A percentile compares a stretch with the other conserved stretches of the same genome.
Evolutionary conservation across 2,329 filamentous ascomycete species (phyloP).

Genomic region (Coleophoma eucalyptorum): DNA sequence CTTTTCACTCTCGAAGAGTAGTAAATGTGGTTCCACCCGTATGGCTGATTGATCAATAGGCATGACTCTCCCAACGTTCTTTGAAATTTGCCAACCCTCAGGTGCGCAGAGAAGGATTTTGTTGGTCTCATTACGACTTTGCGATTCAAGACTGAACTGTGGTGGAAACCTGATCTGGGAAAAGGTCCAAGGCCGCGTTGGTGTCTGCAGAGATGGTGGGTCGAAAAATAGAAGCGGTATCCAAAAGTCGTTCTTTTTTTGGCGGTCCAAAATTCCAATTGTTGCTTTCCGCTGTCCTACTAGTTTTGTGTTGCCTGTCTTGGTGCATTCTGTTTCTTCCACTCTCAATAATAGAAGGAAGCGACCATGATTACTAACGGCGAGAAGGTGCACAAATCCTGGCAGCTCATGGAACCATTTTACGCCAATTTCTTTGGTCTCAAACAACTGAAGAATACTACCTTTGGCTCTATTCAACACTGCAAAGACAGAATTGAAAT

Average conservation of each 20-base stretch:
- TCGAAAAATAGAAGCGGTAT: conserved; percentile 1
- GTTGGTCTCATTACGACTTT: not conserved
- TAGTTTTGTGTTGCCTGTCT: not conserved
- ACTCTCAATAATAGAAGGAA: conserved; percentile 1
- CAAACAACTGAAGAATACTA: not conserved
- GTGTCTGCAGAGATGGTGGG: not conserved
- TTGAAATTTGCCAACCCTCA: not conserved
- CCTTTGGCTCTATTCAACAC: not conserved
- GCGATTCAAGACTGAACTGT: not conserved
- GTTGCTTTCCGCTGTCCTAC: not conserved
- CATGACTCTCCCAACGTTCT: not conserved
- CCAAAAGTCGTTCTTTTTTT: not conserved
- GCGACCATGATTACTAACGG: conserved; percentile 1
- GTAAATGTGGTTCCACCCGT: not conserved
- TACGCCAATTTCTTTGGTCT: not conserved
- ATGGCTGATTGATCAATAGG: not conserved
- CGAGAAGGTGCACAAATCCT: conserved; percentile 2
- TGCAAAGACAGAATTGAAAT: not conserved
- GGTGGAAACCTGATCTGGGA: not conserved
- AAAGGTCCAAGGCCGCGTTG: conserved; percentile 1
- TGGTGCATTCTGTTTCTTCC: not conserved
- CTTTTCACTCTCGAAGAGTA: not conserved
- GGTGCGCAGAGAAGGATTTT: not conserved
- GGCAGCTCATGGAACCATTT: not conserved
- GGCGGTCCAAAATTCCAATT: conserved; percentile 1